Evolutionary conservation across 1,139 yeast species (phyloP).

Genomic region (Pichia sp.): DNA sequence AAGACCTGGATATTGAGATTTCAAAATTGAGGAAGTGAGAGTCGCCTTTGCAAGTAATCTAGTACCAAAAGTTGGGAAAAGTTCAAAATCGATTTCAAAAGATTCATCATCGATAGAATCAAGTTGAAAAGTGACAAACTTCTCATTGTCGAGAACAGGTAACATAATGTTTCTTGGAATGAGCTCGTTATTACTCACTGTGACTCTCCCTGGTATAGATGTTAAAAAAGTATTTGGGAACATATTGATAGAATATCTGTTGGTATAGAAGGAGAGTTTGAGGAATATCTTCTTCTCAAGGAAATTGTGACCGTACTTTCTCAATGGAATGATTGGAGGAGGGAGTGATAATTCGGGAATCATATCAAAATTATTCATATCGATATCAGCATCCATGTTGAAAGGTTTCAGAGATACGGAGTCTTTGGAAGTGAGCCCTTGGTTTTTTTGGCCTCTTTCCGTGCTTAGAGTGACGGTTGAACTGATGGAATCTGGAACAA

Average conservation of each 20-base stretch:
- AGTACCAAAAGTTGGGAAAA: constrained; percentile 93
- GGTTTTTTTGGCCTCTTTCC: neutral
- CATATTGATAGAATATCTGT: constrained; percentile 49
- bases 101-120: constrained; percentile 56
- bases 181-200: constrained; percentile 63
- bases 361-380: constrained; percentile 43
- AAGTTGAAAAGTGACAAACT: constrained; percentile 77
- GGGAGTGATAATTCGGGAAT: constrained; percentile 91
- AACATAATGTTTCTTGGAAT: constrained; percentile 81
- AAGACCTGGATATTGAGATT: constrained; percentile 33
- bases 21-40: constrained; percentile 32
- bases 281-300: constrained; percentile 81
- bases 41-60: constrained; percentile 85
- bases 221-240: constrained; percentile 39
- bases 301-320: constrained; percentile 94
- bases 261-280: constrained; percentile 63
- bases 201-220: constrained; percentile 56
- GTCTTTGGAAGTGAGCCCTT: constrained; percentile 1
- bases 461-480: too few species aligned
- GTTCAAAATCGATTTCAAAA: constrained; percentile 80
- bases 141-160: constrained; percentile 69
- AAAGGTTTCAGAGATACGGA: constrained; percentile 7
- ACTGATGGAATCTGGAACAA: too few species aligned
- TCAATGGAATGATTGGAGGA: constrained; percentile 89
- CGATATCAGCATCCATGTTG: constrained; percentile 4